Evolutionary conservation across 768 basidiomycete genomes (phyloP), one percentile per base, ranked within the genome.

Genomic region (Peribolospora kevripleyi): DNA sequence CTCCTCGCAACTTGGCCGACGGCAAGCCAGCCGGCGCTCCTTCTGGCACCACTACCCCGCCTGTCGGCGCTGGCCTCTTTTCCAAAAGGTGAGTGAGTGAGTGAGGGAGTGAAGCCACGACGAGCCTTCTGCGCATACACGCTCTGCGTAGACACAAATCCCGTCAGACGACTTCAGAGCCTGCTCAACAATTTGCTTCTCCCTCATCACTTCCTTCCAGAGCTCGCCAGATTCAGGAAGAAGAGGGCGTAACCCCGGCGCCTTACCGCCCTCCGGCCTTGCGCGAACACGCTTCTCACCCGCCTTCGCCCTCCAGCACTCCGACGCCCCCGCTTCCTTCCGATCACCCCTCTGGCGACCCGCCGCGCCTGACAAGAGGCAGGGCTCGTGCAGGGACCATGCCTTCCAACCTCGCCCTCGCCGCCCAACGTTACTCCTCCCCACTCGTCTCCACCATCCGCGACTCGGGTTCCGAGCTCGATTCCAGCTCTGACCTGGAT

Each of bases 381-480:
- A 82, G 69, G 70, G 70, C 62, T 67, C 52, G 52, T 6, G 91
- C 90, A 61, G 91, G 88, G 56, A 95, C 90, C 73, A 77, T 95
- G 65, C 90, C 90, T 70, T 91, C 88, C 61, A 90, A 90, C 67
- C 81, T 91, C 53, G 81, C 82, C 65, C 79, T 86, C 62, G 82
- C 81, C 56, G 80, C 84, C 53, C 82, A 84, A 67, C 77, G 80
- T 56, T 85, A 78, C 68, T 80, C 79, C 39, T 78, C 80, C 41
- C 73, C 79, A 56, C 75, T 78, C 37, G 75, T 68, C 68, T 76
- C 74, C 41, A 66, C 79, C 61, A 68, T 72, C 48, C 73, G 70
- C 63, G 54, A 61, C 40, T 56, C 60, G 7, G 59, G 57, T 43
- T 53, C 62, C 6, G 42, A 62, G 11, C 50, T 52, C 70, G 74